Conservation (phyloP, 306 rosid species). For the Vigna reflexopilosa region DNA sequence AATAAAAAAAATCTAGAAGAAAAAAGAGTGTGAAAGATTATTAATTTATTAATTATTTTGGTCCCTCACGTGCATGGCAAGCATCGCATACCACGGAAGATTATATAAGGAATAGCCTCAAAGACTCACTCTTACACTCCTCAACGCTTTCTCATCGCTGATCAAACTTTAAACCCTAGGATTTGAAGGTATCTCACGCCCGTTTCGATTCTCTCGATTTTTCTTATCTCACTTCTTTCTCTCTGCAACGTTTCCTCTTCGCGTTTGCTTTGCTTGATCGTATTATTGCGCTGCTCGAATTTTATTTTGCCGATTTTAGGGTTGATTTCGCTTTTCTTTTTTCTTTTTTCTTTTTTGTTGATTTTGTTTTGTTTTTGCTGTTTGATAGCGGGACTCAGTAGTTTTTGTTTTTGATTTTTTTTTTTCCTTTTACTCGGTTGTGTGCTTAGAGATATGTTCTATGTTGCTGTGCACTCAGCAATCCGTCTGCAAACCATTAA, state of each 20-base stretch:
- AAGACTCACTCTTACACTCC: not conserved
- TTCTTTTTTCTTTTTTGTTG: not conserved
- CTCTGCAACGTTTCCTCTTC: not conserved
- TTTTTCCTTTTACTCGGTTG: not conserved
- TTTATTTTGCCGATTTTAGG: conserved; percentile 5
- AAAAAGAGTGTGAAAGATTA: too few relatives aligned
- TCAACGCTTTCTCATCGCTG: not conserved
- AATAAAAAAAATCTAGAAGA: not conserved
- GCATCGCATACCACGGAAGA: conserved; percentile 10
- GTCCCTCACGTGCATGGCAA: conserved; percentile 42
- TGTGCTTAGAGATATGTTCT: conserved; percentile 2
- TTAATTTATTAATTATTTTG: not conserved
- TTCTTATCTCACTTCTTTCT: not conserved
- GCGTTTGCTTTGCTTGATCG: conserved; percentile 16
- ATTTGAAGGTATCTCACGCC: conserved; percentile 13
- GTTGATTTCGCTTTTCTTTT: not conserved
- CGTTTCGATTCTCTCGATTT: not conserved
- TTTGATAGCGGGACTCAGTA: not conserved
- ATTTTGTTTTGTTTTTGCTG: not conserved
- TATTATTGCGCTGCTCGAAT: not conserved
- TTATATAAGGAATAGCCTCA: not conserved
- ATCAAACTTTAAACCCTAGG: conserved; percentile 40
- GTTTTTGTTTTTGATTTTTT: not conserved
- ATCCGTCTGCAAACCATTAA: not conserved
- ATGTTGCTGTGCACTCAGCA: not conserved